Percentiles rank a stretch among this genome's conserved stretches.
These are phyloP conservation scores for Suillus subalutaceus DNA, from an alignment of 768 basidiomycete genomes.

Conservation along the genomic window DNA sequence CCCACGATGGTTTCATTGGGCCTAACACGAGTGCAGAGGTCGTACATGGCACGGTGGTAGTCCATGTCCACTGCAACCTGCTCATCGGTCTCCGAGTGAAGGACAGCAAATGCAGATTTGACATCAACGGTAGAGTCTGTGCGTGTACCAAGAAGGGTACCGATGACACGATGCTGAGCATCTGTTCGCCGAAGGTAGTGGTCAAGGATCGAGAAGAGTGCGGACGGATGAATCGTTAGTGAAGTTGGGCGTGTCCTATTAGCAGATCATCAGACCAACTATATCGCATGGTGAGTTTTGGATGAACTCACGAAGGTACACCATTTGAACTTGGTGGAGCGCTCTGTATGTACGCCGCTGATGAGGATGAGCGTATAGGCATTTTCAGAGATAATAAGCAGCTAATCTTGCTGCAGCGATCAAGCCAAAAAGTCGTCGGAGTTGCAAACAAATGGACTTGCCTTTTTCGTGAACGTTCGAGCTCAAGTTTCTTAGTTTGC, in stretches of 20 bases:
- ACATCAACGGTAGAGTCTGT: slow-evolving; percentile 72
- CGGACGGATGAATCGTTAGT: slow-evolving; percentile 88
- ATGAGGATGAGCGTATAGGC: slow-evolving; percentile 49
- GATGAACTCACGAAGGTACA: slow-evolving; percentile 38
- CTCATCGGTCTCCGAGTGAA: slow-evolving; percentile 90
- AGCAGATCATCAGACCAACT: slow-evolving; percentile 6
- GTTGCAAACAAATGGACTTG: slow-evolving; percentile 27
- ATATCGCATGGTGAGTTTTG: neutral
- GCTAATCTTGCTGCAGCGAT: slow-evolving; percentile 13
- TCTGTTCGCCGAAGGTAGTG: slow-evolving; percentile 91
- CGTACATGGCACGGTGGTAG: slow-evolving; percentile 92
- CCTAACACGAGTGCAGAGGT: slow-evolving; percentile 68
- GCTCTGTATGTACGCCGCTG: slow-evolving; percentile 47
- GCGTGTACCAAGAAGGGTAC: slow-evolving; percentile 88
- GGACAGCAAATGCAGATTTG: slow-evolving; percentile 84
- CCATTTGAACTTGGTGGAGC: slow-evolving; percentile 31
- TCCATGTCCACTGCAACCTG: slow-evolving; percentile 97
- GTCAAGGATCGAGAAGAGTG: slow-evolving; percentile 93
- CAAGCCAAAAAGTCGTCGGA: slow-evolving; percentile 27
- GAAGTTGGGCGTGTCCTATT: slow-evolving; percentile 74
- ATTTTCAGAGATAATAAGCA: slow-evolving; percentile 35
- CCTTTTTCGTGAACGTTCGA: slow-evolving; percentile 9
- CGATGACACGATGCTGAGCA: slow-evolving; percentile 87
- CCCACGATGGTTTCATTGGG: slow-evolving; percentile 92
- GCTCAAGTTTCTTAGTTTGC: slow-evolving; percentile 7